Percentiles rank a stretch among this genome's conserved stretches.
phyloP scores from a whole-genome alignment of 169 alveolate species.

The Cryptosporidium sp. region DNA sequence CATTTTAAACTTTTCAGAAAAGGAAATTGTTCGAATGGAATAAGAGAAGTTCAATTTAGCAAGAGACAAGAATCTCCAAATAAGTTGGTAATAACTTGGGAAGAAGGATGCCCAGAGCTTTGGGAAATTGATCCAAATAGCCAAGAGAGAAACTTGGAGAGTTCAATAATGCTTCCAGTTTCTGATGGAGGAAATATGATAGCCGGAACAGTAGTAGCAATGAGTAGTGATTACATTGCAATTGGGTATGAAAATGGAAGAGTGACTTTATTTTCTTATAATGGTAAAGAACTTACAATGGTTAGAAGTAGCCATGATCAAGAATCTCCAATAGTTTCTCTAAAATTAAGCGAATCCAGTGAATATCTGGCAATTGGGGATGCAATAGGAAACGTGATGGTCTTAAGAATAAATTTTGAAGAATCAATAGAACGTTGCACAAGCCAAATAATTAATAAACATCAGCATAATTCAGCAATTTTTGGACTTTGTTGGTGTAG shows the following conservation, averaged over 20 bases:
- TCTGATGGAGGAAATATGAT: conserved; percentile 24
- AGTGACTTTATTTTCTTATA: conserved; percentile 48
- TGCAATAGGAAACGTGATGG: conserved; percentile 30
- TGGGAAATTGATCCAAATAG: conserved; percentile 56
- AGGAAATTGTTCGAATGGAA: conserved; percentile 13
- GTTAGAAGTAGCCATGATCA: conserved; percentile 3
- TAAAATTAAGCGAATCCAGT: conserved; percentile 15
- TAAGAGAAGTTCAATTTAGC: conserved; percentile 69
- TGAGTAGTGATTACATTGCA: conserved; percentile 39
- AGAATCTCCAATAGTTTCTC: conserved; percentile 67
- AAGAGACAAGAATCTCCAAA: conserved; percentile 30
- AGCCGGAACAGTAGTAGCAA: conserved; percentile 70
- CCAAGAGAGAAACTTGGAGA: conserved; percentile 1
- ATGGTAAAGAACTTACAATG: conserved; percentile 23
- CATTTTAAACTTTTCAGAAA: conserved; percentile 40
- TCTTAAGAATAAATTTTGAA: conserved; percentile 8
- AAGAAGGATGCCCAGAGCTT: conserved; percentile 69
- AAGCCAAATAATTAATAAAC: not conserved
- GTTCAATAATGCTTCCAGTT: conserved; percentile 40
- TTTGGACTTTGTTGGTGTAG: conserved; percentile 64
- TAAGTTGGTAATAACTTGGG: conserved; percentile 70
- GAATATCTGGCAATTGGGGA: conserved; percentile 57
- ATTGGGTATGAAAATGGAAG: conserved; percentile 72
- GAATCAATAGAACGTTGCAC: not conserved
- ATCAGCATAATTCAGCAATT: conserved; percentile 56